Percentiles rank a stretch among this genome's conserved stretches.
phyloP scores from a whole-genome alignment of 352 stramenopile genomes.

The Elongisporangium anandrum region DNA sequence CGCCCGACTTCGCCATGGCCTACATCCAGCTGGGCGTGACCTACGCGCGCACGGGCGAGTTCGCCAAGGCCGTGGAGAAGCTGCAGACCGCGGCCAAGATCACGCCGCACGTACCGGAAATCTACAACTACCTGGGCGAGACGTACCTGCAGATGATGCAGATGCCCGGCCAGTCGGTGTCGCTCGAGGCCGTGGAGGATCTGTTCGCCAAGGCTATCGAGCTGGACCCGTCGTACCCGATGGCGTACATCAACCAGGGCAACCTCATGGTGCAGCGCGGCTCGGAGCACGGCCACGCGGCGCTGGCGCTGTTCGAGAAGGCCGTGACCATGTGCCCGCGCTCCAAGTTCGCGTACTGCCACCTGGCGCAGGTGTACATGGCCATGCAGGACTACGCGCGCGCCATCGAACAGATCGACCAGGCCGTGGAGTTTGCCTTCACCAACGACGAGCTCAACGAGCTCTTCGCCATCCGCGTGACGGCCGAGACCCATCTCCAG shows the following conservation, averaged over 20 bases:
- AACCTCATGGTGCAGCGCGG: conserved; percentile 77
- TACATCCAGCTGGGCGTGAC: conserved; percentile 82
- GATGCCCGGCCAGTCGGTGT: conserved; percentile 36
- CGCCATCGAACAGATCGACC: conserved; percentile 79
- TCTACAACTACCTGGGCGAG: conserved; percentile 86
- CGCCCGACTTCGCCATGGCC: conserved; percentile 75
- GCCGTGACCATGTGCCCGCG: conserved; percentile 71
- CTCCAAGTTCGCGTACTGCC: conserved; percentile 82
- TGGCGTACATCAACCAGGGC: conserved; percentile 86
- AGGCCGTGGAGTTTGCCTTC: conserved; percentile 67
- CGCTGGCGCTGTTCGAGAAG: conserved; percentile 71
- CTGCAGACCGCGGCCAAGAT: conserved; percentile 55
- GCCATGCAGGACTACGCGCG: conserved; percentile 78
- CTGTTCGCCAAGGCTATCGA: conserved; percentile 83
- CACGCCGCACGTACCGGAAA: conserved; percentile 70
- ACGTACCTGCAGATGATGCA: conserved; percentile 85
- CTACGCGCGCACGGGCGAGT: conserved; percentile 67
- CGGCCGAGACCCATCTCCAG: conserved; percentile 71
- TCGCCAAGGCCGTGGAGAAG: conserved; percentile 66
- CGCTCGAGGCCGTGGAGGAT: conserved; percentile 54
- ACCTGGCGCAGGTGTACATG: conserved; percentile 83
- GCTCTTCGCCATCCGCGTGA: conserved; percentile 75
- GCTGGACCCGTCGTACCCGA: conserved; percentile 76
- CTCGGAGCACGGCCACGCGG: conserved; percentile 61
- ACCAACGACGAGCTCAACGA: conserved; percentile 74